A percentile compares a stretch with the other conserved stretches of the same genome.
These are phyloP conservation scores for Talaromyces atroroseus DNA, from an alignment of 2,329 filamentous ascomycete species.

Conservation along the genomic window DNA sequence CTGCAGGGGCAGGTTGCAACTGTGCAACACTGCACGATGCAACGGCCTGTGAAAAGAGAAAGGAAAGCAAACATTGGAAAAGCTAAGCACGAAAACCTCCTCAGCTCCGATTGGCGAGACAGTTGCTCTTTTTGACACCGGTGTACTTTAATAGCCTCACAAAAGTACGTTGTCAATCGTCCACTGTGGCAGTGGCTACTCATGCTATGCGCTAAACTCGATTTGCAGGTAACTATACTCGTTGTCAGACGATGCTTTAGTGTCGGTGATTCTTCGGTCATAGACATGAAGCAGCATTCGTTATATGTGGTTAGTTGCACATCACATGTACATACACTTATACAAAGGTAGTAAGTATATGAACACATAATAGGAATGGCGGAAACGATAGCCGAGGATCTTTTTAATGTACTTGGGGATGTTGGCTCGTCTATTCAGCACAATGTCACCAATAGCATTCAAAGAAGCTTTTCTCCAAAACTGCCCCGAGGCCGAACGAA, in stretches of 20 bases:
- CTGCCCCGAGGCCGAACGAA: not conserved
- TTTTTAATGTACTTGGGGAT: not conserved
- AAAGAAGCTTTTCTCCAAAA: not conserved
- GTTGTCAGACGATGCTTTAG: not conserved
- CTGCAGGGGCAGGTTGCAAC: slow-evolving; percentile 8
- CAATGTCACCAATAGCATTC: not conserved
- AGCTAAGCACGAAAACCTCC: not conserved
- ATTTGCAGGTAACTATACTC: not conserved
- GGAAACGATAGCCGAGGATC: not conserved
- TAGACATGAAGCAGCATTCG: not conserved
- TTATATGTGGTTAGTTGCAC: not conserved
- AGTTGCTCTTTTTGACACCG: not conserved
- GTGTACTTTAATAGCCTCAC: not conserved
- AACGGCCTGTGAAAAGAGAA: not conserved
- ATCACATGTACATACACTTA: not conserved
- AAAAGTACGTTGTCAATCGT: not conserved
- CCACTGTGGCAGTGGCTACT: not conserved
- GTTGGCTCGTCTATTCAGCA: not conserved
- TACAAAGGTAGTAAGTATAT: not conserved
- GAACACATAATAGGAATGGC: not conserved
- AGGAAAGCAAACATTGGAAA: not conserved
- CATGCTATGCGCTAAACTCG: not conserved
- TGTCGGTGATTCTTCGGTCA: not conserved
- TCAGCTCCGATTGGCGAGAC: not conserved
- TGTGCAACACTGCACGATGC: not conserved